Evolutionary conservation across 2,329 filamentous ascomycete genomes (phyloP).

Genomic region (Chaetomium sp.): DNA sequence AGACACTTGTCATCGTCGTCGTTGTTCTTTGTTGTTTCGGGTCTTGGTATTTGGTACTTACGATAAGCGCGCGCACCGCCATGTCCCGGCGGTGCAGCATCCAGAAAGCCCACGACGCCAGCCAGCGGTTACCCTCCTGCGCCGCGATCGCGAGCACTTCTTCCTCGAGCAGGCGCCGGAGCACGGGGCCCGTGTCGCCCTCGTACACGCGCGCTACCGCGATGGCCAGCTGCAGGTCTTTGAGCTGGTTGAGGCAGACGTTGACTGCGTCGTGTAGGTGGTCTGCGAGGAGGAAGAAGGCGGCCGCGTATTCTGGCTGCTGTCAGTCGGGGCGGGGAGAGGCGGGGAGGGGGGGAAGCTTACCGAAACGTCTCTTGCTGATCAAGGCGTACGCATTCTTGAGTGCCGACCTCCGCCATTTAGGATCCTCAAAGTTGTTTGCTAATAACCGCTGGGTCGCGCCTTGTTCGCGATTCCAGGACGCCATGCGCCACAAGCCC

Average conservation of each 20-base stretch:
- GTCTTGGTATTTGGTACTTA: conserved; percentile 45
- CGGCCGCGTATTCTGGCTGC: conserved; percentile 80
- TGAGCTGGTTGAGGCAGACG: conserved; percentile 82
- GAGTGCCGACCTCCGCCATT: conserved; percentile 84
- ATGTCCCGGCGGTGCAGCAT: conserved; percentile 80
- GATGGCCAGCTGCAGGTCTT: conserved; percentile 87
- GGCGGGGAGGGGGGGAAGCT: conserved; percentile 33
- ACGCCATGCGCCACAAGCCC: conserved; percentile 92
- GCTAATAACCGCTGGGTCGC: conserved; percentile 77
- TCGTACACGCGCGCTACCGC: conserved; percentile 86
- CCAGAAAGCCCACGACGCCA: conserved; percentile 95
- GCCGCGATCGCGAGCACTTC: conserved; percentile 77
- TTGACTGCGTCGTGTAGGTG: conserved; percentile 82
- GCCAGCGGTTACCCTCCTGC: conserved; percentile 84
- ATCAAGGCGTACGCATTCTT: conserved; percentile 97
- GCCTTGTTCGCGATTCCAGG: conserved; percentile 81
- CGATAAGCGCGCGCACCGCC: conserved; percentile 80
- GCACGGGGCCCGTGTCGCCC: conserved; percentile 74
- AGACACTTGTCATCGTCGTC: no score
- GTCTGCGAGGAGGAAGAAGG: conserved; percentile 91
- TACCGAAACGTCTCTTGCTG: conserved; percentile 84
- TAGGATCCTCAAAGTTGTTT: conserved; percentile 87
- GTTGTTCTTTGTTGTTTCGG: background rate
- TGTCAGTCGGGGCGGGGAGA: background rate
- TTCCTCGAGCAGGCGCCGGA: conserved; percentile 75